Conservation (phyloP, 208 protist species). For the Leishmania mexicana region DNA sequence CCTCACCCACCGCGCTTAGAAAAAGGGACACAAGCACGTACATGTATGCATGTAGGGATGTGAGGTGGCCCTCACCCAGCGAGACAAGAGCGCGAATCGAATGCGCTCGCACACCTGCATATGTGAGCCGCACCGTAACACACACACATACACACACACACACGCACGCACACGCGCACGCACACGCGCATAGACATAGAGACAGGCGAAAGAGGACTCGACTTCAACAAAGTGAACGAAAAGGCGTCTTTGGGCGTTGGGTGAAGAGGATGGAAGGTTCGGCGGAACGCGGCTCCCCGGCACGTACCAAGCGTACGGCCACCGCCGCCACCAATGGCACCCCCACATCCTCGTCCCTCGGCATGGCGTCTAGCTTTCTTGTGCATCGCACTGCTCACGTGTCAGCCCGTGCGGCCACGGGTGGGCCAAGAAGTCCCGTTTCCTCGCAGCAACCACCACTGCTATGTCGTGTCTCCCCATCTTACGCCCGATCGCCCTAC, state of each 20-base stretch:
- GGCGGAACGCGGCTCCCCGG: not conserved
- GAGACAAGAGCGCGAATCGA: not conserved
- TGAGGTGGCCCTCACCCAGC: not conserved
- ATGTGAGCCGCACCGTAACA: not conserved
- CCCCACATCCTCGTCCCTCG: constrained; percentile 10
- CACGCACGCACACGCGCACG: not conserved
- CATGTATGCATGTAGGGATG: not conserved
- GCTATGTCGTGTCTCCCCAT: not conserved
- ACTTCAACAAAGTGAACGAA: not conserved
- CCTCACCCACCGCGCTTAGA: not conserved
- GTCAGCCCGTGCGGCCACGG: not conserved
- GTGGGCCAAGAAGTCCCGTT: not conserved
- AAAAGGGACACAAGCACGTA: not conserved
- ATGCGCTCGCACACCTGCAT: not conserved
- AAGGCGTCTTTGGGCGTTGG: not conserved
- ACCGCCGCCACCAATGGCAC: constrained; percentile 5
- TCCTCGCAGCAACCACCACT: not conserved
- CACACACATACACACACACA: not conserved
- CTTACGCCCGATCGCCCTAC: not conserved
- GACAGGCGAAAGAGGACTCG: not conserved
- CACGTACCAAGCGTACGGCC: not conserved
- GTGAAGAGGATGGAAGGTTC: not conserved
- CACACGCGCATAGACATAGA: not conserved
- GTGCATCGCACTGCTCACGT: constrained; percentile 6
- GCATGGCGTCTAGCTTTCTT: constrained; percentile 4